These are phyloP conservation scores for Castanea crenata DNA, from an alignment of 306 rosid species.

Conservation along the genomic window DNA sequence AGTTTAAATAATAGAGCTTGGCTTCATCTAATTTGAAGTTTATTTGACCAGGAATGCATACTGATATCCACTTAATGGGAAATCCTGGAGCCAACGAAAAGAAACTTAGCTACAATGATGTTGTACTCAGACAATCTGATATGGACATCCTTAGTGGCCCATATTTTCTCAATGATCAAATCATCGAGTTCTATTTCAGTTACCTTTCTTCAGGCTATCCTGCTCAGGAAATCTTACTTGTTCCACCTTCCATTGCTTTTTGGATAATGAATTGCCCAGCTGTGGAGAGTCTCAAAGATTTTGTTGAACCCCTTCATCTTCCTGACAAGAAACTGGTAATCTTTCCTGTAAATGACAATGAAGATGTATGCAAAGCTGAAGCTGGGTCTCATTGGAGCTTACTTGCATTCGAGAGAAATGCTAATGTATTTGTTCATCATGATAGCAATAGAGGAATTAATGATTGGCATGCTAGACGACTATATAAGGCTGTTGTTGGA, in stretches of 20 bases:
- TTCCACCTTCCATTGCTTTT: conserved; percentile 85
- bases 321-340: conserved; percentile 51
- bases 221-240: conserved; percentile 49
- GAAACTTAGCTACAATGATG: conserved; percentile 86
- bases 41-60: conserved; percentile 25
- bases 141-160: conserved; percentile 74
- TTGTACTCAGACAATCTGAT: conserved; percentile 77
- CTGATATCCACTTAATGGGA: conserved; percentile 38
- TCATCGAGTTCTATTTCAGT: conserved; percentile 78
- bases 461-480: conserved; percentile 45
- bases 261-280: conserved; percentile 74
- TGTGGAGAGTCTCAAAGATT: conserved; percentile 45
- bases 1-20: neutral
- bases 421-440: conserved; percentile 67
- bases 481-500: conserved; percentile 51
- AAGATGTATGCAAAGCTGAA: conserved; percentile 60
- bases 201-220: conserved; percentile 51
- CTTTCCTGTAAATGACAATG: conserved; percentile 78
- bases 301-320: conserved; percentile 73
- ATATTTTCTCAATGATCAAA: conserved; percentile 70
- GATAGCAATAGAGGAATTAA: conserved; percentile 59
- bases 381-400: conserved; percentile 97
- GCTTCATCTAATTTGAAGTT: neutral
- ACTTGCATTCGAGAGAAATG: conserved; percentile 59
- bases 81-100: conserved; percentile 54